Percentiles rank a stretch among this genome's conserved stretches.
Conservation (phyloP, 495 filamentous ascomycete genomes). For the Hyaloscypha hepaticicola region DNA sequence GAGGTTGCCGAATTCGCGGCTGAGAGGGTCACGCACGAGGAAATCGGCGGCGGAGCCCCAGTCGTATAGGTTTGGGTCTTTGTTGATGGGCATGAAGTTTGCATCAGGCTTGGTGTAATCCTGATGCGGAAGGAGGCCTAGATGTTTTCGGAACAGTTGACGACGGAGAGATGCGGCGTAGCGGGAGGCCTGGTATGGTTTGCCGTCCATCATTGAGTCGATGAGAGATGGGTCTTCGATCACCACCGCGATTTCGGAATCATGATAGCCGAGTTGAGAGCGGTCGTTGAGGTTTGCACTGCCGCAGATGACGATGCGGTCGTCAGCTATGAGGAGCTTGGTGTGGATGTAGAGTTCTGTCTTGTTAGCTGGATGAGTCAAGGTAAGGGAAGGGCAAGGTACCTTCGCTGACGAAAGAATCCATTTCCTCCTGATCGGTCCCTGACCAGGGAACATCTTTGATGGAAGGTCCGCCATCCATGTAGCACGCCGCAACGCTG, state of each 20-base stretch:
- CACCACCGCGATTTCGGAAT: constrained; percentile 70
- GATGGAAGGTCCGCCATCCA: constrained; percentile 77
- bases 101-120: constrained; percentile 54
- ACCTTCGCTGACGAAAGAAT: constrained; percentile 82
- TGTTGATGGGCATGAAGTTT: constrained; percentile 75
- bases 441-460: constrained; percentile 79
- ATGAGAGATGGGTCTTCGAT: constrained; percentile 75
- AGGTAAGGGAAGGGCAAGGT: neutral
- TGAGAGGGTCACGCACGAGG: constrained; percentile 73
- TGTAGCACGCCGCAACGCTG: constrained; percentile 77
- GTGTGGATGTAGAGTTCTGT: constrained; percentile 79
- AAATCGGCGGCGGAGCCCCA: constrained; percentile 73
- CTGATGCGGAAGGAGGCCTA: constrained; percentile 78
- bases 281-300: constrained; percentile 95
- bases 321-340: constrained; percentile 93
- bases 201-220: constrained; percentile 68
- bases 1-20: constrained; percentile 60
- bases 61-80: constrained; percentile 74
- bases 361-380: neutral
- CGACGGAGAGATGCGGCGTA: constrained; percentile 84
- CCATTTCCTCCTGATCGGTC: constrained; percentile 68
- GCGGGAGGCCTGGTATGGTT: constrained; percentile 65
- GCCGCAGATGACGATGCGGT: constrained; percentile 83
- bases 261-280: constrained; percentile 83
- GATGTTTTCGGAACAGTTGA: constrained; percentile 86